Percentiles rank a stretch among this genome's conserved stretches.
Conservation (phyloP, 805 yeast species). For the Nakazawaea ambrosiae region DNA sequence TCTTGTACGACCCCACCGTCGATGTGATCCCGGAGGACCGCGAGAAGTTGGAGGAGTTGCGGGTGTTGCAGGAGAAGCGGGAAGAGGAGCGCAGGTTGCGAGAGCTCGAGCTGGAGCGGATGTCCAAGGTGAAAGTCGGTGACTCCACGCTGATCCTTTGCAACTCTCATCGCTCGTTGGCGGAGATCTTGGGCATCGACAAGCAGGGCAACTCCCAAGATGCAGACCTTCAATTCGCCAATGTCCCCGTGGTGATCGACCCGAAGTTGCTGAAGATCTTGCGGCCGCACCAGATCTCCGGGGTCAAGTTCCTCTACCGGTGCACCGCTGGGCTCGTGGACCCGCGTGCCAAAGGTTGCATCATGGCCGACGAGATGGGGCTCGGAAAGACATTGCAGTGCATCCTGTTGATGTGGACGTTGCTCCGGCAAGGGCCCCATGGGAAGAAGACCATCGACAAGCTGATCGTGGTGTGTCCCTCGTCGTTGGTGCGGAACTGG, state of each 20-base stretch:
- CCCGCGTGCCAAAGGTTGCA: slow-evolving; percentile 86
- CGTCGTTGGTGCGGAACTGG: slow-evolving; percentile 92
- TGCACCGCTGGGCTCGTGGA: slow-evolving; percentile 87
- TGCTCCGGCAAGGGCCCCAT: slow-evolving; percentile 82
- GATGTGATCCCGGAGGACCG: slow-evolving; percentile 40
- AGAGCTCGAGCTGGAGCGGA: slow-evolving; percentile 11
- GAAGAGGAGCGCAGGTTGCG: slow-evolving; percentile 14
- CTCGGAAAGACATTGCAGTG: slow-evolving; percentile 89
- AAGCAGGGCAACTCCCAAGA: slow-evolving; percentile 32
- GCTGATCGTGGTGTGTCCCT: slow-evolving; percentile 91
- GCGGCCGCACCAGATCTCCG: slow-evolving; percentile 95
- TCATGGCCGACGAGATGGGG: slow-evolving; percentile 99
- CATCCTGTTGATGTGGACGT: slow-evolving; percentile 86
- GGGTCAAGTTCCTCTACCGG: slow-evolving; percentile 83
- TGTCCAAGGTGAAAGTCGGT: slow-evolving; percentile 9
- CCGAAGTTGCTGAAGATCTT: slow-evolving; percentile 77
- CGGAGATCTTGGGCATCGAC: slow-evolving; percentile 72
- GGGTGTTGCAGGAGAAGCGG: slow-evolving; percentile 21
- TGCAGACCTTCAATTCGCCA: slow-evolving; percentile 48
- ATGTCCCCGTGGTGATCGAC: slow-evolving; percentile 94
- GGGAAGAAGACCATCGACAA: slow-evolving; percentile 79
- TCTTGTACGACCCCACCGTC: slow-evolving; percentile 89
- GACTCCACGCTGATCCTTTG: slow-evolving; percentile 26
- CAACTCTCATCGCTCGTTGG: slow-evolving; percentile 57
- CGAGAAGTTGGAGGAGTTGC: slow-evolving; percentile 17